Conservation (phyloP, 1,284 basidiomycete genomes). For the Leccinum pachyderme region DNA sequence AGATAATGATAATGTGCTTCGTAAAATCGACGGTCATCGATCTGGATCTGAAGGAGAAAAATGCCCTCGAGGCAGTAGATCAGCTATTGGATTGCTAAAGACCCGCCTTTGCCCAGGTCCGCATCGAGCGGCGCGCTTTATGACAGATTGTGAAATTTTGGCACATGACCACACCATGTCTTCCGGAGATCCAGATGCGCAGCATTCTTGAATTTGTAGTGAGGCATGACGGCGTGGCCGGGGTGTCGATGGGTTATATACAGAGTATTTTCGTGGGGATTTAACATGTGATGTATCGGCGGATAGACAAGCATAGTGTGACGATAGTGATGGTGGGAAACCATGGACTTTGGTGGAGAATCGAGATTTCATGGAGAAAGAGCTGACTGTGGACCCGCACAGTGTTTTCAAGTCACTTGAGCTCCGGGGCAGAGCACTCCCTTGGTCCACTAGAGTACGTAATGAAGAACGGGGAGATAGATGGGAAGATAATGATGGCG, state of each 20-base stretch:
- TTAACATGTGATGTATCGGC: slow-evolving; percentile 9
- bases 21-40: slow-evolving; percentile 4
- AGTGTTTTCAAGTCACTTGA: slow-evolving; percentile 22
- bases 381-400: slow-evolving; percentile 22
- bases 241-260: slow-evolving; percentile 9
- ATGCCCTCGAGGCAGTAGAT: slow-evolving; percentile 10
- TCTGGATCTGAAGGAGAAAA: neutral
- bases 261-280: slow-evolving; percentile 7
- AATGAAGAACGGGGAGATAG: slow-evolving; percentile 25
- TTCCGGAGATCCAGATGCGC: slow-evolving; percentile 6
- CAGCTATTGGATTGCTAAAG: slow-evolving; percentile 24
- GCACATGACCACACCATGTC: slow-evolving; percentile 30
- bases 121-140: slow-evolving; percentile 27
- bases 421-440: slow-evolving; percentile 2
- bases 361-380: slow-evolving; percentile 22
- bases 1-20: slow-evolving; percentile 1
- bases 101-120: slow-evolving; percentile 21
- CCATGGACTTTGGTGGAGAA: slow-evolving; percentile 13
- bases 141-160: slow-evolving; percentile 30
- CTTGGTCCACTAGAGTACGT: slow-evolving; percentile 26
- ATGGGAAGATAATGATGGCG: slow-evolving; percentile 9
- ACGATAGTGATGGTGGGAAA: slow-evolving; percentile 6
- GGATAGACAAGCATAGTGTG: slow-evolving; percentile 2
- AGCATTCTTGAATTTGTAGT: slow-evolving; percentile 4
- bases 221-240: slow-evolving; percentile 15